phyloP scores from a whole-genome alignment of 345 rosid species.

The Gossypium longicalyx region DNA sequence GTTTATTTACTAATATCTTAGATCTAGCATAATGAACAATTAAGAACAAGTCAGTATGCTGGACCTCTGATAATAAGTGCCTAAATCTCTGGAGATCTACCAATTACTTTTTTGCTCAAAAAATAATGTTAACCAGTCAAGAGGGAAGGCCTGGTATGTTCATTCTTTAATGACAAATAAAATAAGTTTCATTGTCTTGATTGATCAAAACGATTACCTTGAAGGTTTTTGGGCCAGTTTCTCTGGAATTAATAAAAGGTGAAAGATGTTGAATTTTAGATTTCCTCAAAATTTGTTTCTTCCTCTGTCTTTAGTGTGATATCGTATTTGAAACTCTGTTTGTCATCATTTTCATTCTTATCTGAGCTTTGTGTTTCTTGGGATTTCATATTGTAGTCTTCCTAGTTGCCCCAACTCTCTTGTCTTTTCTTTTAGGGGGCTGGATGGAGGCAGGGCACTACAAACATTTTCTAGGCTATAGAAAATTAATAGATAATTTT shows the following conservation, averaged over 20 bases:
- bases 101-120: background rate
- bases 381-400: conserved; percentile 8
- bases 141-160: background rate
- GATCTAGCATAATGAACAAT: conserved; percentile 3
- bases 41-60: background rate
- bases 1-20: background rate
- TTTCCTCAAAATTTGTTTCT: background rate
- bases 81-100: background rate
- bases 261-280: background rate
- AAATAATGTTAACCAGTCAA: background rate
- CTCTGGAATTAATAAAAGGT: background rate
- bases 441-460: background rate
- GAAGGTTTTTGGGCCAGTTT: background rate
- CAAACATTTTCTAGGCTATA: background rate
- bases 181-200: background rate
- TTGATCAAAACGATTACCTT: background rate
- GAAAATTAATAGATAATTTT: background rate
- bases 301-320: background rate
- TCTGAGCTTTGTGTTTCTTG: background rate
- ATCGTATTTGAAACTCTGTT: background rate
- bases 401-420: background rate
- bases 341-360: background rate
- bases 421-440: background rate
- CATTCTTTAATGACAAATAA: background rate
- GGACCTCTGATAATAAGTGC: background rate